Evolutionary conservation across 1,284 basidiomycete genomes (phyloP).

Genomic region (Cryptococcus sp.): DNA sequence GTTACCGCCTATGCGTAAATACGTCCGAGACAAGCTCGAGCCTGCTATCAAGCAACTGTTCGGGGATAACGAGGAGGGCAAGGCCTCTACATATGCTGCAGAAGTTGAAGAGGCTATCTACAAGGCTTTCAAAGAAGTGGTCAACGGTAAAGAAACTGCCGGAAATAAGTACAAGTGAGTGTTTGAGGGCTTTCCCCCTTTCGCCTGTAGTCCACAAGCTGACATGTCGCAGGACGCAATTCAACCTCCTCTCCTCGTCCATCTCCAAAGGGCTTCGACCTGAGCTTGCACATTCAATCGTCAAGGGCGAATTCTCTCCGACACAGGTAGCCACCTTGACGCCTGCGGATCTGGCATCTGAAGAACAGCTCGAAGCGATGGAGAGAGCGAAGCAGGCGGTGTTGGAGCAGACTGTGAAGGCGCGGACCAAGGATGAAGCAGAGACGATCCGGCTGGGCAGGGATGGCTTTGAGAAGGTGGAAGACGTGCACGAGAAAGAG

Average conservation of each 20-base stretch:
- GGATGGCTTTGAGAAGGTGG: constrained; percentile 45
- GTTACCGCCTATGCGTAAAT: constrained; percentile 38
- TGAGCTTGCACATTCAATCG: constrained; percentile 27
- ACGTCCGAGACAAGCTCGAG: constrained; percentile 38
- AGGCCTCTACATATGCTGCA: constrained; percentile 22
- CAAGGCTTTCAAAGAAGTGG: constrained; percentile 35
- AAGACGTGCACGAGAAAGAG: constrained; percentile 31
- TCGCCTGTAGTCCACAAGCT: background rate
- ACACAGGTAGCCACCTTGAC: constrained; percentile 37
- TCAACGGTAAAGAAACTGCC: constrained; percentile 39
- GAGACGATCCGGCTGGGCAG: constrained; percentile 34
- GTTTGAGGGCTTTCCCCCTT: background rate
- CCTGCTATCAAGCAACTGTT: constrained; percentile 28
- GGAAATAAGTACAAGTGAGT: constrained; percentile 48
- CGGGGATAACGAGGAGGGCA: constrained; percentile 20
- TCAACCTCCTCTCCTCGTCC: constrained; percentile 39
- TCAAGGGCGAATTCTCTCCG: constrained; percentile 20
- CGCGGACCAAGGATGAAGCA: constrained; percentile 21
- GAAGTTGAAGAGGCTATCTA: constrained; percentile 41
- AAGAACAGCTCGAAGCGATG: constrained; percentile 38
- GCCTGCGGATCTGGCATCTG: constrained; percentile 40
- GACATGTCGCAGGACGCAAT: constrained; percentile 36
- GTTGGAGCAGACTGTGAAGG: constrained; percentile 40
- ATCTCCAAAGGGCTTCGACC: constrained; percentile 33
- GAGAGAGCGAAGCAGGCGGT: constrained; percentile 33